These are phyloP conservation scores for Mycena latifolia DNA, from an alignment of 768 basidiomycete genomes.

Conservation along the genomic window DNA sequence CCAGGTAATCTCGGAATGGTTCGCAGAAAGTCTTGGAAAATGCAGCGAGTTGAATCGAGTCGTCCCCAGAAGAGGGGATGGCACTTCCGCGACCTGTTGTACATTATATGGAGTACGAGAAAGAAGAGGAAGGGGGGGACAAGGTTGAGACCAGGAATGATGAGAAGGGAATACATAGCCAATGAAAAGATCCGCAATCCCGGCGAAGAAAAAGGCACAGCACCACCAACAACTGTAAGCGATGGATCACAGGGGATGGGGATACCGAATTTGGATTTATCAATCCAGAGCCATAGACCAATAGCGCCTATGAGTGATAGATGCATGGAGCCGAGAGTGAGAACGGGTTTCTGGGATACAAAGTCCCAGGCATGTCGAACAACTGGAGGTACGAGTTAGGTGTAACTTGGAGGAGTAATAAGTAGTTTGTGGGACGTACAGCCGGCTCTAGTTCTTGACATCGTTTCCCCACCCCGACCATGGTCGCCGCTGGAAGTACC, in stretches of 20 bases:
- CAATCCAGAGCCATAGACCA: conserved; percentile 12
- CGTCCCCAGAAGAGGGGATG: neutral
- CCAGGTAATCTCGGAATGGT: too few species aligned
- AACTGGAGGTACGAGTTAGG: neutral
- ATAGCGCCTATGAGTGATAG: conserved; percentile 12
- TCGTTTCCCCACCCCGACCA: too few species aligned
- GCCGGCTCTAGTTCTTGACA: too few species aligned
- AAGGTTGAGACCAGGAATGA: conserved; percentile 14
- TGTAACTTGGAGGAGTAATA: neutral
- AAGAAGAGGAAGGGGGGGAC: conserved; percentile 17
- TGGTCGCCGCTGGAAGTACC: too few species aligned
- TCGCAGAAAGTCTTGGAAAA: too few species aligned
- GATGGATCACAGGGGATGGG: conserved; percentile 5
- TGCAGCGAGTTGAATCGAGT: too few species aligned
- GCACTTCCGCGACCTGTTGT: conserved; percentile 4
- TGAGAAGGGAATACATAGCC: conserved; percentile 4
- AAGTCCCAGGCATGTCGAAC: neutral
- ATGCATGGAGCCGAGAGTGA: conserved; percentile 10
- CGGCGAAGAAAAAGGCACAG: conserved; percentile 5
- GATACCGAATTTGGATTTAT: conserved; percentile 6
- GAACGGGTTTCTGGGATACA: conserved; percentile 5
- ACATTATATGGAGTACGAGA: conserved; percentile 3
- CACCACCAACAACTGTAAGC: conserved; percentile 5
- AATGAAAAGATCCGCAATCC: neutral
- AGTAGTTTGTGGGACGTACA: neutral